Evolutionary conservation across 345 rosid species (phyloP).

Genomic region (Excoecaria agallocha): DNA sequence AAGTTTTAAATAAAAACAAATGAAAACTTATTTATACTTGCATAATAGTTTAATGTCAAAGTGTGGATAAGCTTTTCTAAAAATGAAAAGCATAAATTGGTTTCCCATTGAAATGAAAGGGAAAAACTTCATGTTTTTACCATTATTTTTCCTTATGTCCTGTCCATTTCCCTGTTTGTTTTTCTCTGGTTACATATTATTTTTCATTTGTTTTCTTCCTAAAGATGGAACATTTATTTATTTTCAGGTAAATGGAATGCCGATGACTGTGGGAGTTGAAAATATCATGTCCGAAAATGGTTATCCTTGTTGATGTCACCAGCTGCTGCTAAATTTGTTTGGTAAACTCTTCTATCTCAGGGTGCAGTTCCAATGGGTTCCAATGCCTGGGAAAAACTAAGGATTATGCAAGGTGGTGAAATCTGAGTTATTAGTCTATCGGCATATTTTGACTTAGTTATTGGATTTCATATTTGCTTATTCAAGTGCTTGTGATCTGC

Average conservation of each 20-base stretch:
- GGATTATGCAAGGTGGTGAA: conserved; percentile 63
- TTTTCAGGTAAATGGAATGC: conserved; percentile 71
- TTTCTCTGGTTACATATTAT: background rate
- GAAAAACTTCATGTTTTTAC: background rate
- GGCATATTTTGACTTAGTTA: background rate
- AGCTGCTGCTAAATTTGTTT: conserved; percentile 62
- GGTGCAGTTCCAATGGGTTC: conserved; percentile 90
- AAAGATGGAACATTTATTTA: background rate
- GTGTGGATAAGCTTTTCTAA: background rate
- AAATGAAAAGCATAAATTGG: background rate
- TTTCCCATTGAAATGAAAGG: background rate
- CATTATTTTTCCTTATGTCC: background rate
- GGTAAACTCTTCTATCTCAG: conserved; percentile 68
- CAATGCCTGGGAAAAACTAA: conserved; percentile 86
- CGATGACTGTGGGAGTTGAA: conserved; percentile 77
- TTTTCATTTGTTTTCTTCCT: background rate
- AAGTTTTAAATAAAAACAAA: background rate
- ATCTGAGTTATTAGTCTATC: background rate
- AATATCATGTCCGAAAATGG: conserved; percentile 68
- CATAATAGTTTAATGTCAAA: background rate
- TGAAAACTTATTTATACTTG: background rate
- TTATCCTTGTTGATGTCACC: conserved; percentile 71
- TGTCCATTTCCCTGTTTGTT: background rate
- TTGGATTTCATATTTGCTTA: background rate
- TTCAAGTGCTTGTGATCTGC: no score